Base-by-base conservation (phyloP, 805 yeast genomes). In the Starmerella bombi region DNA sequence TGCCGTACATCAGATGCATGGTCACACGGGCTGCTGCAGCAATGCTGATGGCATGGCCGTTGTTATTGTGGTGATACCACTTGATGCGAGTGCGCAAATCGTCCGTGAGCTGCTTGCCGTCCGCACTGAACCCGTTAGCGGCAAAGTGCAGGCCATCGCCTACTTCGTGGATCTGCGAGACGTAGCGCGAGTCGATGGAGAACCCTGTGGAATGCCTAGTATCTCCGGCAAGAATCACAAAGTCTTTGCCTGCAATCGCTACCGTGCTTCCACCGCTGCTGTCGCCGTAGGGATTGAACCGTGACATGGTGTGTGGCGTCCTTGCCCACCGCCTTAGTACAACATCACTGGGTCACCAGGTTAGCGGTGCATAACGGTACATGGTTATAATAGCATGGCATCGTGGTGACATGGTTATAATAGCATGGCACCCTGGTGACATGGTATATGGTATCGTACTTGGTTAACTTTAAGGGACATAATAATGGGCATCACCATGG, bases 211-310 rank as follows among this genome's bases (percentile, higher is more conserved):
- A 83, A 56, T 81, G 93, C 67, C 98, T 79, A n/a, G 98, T 91
- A 61, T 91, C 98, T 34, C 97, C 97, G 1, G 98, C 98, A 46
- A 91, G 69, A 27, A 91, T 91, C 16, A 94, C 95, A 56, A 85
- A 91, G 62, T 91, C 96, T 59, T 84, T 82, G 37, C 98, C 98
- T 1, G 98, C 96, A 62, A 91, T 91, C 39, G 97, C 98, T 51
- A 91, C 66, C 41, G 88, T 86, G 6, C 97, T 88, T 56, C 98
- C 98, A 54, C 98, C 98, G 55, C 86, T 84, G 62, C 54, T 50
- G 51, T 52, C 54, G 32, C 57, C 57, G 47, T 54, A 54, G 35
- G 57, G 57, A 38, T 54, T 54, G 53, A 54, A 54, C 23, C 47
- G 23, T 21, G 47, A 43, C 50, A 46, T 46, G 27, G 20, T 9